Percentiles rank a stretch among this genome's conserved stretches.
Conservation (phyloP, 2,329 filamentous ascomycete genomes). For the Cladophialophora bantiana region DNA sequence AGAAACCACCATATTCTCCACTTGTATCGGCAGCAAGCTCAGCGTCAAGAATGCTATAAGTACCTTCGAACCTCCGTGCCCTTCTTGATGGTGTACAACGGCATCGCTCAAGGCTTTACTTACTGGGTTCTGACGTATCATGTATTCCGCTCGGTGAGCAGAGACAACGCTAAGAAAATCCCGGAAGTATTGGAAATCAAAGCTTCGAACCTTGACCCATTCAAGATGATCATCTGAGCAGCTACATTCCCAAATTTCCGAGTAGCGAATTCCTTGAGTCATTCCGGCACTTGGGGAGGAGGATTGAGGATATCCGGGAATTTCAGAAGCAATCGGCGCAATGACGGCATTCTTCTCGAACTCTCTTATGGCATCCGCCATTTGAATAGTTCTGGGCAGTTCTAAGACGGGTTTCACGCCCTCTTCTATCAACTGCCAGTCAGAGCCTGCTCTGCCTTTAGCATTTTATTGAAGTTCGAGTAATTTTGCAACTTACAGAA, state of each 20-base stretch:
- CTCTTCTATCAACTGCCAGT: constrained; percentile 15
- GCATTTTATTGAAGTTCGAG: background rate
- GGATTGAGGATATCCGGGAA: background rate
- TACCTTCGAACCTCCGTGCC: background rate
- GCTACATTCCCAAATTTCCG: background rate
- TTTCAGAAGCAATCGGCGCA: background rate
- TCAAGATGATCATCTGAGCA: background rate
- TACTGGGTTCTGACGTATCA: background rate
- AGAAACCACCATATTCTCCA: background rate
- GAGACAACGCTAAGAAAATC: background rate
- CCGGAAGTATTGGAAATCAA: background rate
- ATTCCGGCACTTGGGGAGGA: background rate
- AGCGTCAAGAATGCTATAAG: constrained; percentile 2
- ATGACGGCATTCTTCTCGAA: constrained; percentile 4
- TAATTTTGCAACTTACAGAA: constrained; percentile 15
- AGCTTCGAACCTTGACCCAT: background rate
- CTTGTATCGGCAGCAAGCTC: background rate
- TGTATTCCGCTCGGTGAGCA: background rate
- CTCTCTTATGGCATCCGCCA: background rate
- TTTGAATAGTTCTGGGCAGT: background rate
- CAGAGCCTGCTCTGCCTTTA: constrained; percentile 19
- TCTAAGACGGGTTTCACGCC: background rate
- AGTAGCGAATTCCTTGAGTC: constrained; percentile 1
- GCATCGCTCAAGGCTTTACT: background rate
- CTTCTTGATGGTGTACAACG: background rate